phyloP scores from a whole-genome alignment of 169 alveolate genomes.

The Blepharisma undulans region DNA sequence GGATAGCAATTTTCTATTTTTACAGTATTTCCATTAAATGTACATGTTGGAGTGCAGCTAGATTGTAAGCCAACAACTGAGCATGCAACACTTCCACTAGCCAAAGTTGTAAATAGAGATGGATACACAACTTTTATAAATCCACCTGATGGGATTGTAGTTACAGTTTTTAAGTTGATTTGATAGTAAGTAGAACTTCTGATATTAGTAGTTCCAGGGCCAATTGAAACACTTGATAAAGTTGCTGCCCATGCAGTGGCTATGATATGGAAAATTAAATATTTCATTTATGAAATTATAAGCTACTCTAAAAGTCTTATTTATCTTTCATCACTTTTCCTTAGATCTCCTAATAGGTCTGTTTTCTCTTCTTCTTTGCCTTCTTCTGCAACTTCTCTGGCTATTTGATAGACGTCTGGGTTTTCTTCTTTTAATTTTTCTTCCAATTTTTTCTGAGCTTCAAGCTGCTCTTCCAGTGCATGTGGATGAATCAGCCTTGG shows the following conservation, averaged over 20 bases:
- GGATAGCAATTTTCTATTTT: background rate
- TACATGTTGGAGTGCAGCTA: background rate
- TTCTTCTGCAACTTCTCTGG: background rate
- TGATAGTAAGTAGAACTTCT: background rate
- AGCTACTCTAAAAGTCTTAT: background rate
- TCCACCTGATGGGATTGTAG: background rate
- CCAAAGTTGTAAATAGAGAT: background rate
- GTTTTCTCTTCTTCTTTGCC: background rate
- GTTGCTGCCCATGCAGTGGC: background rate
- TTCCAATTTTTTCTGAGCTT: background rate
- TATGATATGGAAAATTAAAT: background rate
- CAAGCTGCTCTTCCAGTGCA: constrained; percentile 38
- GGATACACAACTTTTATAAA: background rate
- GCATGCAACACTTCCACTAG: background rate
- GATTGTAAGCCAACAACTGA: background rate
- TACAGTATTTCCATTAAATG: background rate
- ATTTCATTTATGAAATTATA: background rate
- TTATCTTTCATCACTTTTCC: background rate
- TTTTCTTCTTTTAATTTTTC: background rate
- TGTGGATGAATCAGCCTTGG: constrained; percentile 56
- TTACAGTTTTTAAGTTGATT: background rate
- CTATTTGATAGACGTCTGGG: background rate
- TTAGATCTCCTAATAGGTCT: background rate
- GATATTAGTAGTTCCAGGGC: background rate
- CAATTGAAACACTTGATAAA: background rate